Evolutionary conservation across 345 rosid genomes (phyloP), one percentile per base, ranked within the genome.

Genomic region (Crucihimalaya himalaica): DNA sequence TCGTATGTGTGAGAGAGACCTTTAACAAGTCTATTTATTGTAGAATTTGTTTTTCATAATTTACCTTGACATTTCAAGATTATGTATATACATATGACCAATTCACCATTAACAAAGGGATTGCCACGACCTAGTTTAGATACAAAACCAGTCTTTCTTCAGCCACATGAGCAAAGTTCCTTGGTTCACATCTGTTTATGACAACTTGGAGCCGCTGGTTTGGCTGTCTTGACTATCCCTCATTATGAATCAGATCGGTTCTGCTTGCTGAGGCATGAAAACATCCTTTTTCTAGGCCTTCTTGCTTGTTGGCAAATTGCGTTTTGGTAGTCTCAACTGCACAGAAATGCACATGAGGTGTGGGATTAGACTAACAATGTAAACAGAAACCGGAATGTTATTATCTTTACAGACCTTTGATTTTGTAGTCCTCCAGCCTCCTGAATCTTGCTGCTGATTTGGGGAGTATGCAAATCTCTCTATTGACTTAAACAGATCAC

Each of bases 371-470:
- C 50, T 23, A 75, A 21, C 40, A 32, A 32, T 12, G 52, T 23
- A 12, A 64, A 56, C 63, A 47, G 54, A 46, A 54, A 70, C 71
- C 20, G 3, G 16, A 63, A 39, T 64, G 46, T 37, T 70, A 18
- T 28, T 25, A 15, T 25, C 51, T 25, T 34, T 46, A 39, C 50
- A 46, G 13, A 89, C 93, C 92, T 95, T 88, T 50, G 97, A 73
- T 83, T 81, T 86, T 27, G 98, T 92, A 34, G 86, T 83, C 65
- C 99, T 90, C 97, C 98, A 92, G 50, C 96, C 98, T 37, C 86
- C 88, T 21, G 80, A 65, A 28, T 54, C 76, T 61, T 75, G 57
- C 42, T 79, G 76, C 51, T 72, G 81, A 29, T 14, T 77, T 4
- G 89, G 87, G 20, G 88, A 79, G 69, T 79, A 92, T 21, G 96